Conservation (phyloP, 2,329 filamentous ascomycete genomes). For the Paracamarosporium sp. region DNA sequence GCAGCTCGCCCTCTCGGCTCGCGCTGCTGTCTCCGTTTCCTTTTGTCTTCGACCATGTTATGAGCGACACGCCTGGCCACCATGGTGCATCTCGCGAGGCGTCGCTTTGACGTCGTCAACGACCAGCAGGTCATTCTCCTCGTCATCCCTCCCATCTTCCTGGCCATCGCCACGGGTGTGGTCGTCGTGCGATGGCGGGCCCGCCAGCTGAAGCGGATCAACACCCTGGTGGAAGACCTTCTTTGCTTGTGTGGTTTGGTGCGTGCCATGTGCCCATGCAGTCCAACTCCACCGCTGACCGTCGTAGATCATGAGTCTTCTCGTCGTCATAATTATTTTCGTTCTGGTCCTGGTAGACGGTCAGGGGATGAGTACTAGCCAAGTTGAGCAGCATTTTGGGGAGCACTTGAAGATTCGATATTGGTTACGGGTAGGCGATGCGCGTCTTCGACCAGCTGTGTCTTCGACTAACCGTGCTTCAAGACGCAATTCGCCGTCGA, state of each 20-base stretch:
- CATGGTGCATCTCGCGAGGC: constrained; percentile 16
- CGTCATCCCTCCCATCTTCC: constrained; percentile 22
- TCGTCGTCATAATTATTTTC: constrained; percentile 23
- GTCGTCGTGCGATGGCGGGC: constrained; percentile 27
- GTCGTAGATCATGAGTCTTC: constrained; percentile 21
- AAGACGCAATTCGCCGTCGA: constrained; percentile 29
- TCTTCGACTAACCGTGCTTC: constrained; percentile 5
- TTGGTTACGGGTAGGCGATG: constrained; percentile 18
- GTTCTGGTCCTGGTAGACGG: constrained; percentile 25
- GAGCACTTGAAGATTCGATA: constrained; percentile 13
- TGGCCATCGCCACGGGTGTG: constrained; percentile 18
- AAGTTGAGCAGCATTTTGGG: constrained; percentile 18
- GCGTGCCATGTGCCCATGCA: background rate
- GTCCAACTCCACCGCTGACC: constrained; percentile 2
- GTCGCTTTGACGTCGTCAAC: constrained; percentile 25
- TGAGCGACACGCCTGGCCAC: constrained; percentile 4
- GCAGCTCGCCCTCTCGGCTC: constrained; percentile 4
- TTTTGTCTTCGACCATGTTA: constrained; percentile 4
- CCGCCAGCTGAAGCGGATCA: constrained; percentile 23
- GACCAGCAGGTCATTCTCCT: constrained; percentile 23
- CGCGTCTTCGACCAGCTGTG: background rate
- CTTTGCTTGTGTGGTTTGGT: constrained; percentile 25
- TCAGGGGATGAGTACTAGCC: constrained; percentile 19
- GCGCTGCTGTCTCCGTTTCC: background rate
- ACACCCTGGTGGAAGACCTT: constrained; percentile 22